These are phyloP conservation scores for Prinsepia uniflora DNA, from an alignment of 306 rosid species.

Conservation along the genomic window DNA sequence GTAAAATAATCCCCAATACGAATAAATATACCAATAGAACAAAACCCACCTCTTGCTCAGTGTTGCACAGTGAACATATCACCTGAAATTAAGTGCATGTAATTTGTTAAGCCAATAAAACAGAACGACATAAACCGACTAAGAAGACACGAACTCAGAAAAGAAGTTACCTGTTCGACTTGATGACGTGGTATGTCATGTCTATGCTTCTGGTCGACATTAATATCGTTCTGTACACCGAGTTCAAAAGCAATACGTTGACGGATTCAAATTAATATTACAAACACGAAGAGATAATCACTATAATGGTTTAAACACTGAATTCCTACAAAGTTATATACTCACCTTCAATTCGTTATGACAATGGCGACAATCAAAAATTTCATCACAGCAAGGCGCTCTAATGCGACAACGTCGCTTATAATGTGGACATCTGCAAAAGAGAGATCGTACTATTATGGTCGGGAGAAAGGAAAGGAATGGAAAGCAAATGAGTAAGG, in stretches of 20 bases:
- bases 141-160: background rate
- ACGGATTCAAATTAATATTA: background rate
- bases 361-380: slow-evolving; percentile 76
- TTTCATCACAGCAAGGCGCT: slow-evolving; percentile 91
- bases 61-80: slow-evolving; percentile 74
- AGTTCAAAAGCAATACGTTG: background rate
- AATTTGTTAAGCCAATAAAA: slow-evolving; percentile 22
- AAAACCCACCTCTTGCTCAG: slow-evolving; percentile 75
- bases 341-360: slow-evolving; percentile 71
- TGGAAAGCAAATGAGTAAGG: slow-evolving; percentile 1
- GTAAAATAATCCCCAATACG: background rate
- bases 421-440: slow-evolving; percentile 71
- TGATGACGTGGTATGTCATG: slow-evolving; percentile 81
- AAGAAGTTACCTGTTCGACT: slow-evolving; percentile 44
- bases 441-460: background rate
- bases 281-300: too few relatives aligned
- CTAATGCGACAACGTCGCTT: slow-evolving; percentile 61
- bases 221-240: slow-evolving; percentile 55
- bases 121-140: background rate
- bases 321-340: background rate
- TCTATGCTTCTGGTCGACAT: slow-evolving; percentile 54
- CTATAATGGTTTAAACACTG: background rate
- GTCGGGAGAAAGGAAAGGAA: background rate
- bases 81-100: slow-evolving; percentile 42
- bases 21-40: background rate